Conservation (phyloP, 1,284 basidiomycete species). For the Neolentinus lepideus region DNA sequence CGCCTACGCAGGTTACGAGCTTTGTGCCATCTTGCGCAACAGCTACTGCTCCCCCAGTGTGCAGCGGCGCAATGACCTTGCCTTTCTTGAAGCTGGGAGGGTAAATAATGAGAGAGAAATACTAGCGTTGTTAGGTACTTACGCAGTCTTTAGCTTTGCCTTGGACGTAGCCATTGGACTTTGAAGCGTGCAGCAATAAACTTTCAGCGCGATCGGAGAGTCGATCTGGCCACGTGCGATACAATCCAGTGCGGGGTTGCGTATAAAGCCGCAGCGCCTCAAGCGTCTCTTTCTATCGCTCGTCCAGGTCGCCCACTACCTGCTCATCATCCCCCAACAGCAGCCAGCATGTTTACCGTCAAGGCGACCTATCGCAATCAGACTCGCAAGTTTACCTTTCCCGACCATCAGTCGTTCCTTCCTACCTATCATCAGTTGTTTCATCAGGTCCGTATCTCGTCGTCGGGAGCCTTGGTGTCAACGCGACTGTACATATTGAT, state of each 20-base stretch:
- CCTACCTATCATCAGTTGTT: conserved; percentile 35
- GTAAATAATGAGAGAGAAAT: too few relatives aligned
- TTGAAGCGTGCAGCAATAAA: background rate
- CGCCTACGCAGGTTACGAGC: conserved; percentile 83
- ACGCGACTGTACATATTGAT: conserved; percentile 1
- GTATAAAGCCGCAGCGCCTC: background rate
- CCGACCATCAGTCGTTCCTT: conserved; percentile 26
- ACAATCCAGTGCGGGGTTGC: background rate
- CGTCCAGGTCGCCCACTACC: background rate
- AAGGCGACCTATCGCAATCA: conserved; percentile 47
- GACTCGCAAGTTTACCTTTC: conserved; percentile 40
- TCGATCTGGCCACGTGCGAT: background rate
- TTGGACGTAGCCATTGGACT: conserved; percentile 20
- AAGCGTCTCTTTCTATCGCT: background rate
- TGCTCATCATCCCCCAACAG: background rate
- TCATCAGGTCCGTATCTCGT: conserved; percentile 28
- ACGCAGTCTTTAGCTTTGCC: conserved; percentile 57
- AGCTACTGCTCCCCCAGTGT: conserved; percentile 84
- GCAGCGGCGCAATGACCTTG: conserved; percentile 69
- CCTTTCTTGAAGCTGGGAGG: conserved; percentile 67
- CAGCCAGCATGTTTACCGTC: conserved; percentile 40
- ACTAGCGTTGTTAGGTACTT: too few relatives aligned
- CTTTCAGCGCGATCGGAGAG: background rate
- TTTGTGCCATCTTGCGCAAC: conserved; percentile 74
- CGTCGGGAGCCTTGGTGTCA: background rate